Evolutionary conservation across 495 filamentous ascomycete genomes (phyloP), one percentile per base, ranked within the genome.

Genomic region (Jackrogersella minutella): DNA sequence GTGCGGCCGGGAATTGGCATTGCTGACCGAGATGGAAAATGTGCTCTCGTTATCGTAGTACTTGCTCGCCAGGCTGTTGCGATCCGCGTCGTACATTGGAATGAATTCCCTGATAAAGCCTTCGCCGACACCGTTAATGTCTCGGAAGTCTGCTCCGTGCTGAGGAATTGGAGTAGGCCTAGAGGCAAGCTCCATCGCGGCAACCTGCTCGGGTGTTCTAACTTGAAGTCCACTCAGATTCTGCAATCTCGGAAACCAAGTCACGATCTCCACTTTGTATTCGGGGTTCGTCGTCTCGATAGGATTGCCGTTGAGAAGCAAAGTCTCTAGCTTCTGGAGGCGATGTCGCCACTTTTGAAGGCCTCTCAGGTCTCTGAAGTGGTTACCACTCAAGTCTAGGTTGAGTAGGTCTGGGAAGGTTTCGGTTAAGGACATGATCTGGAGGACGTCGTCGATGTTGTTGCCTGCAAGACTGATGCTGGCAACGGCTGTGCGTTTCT

Each of bases 321-420:
- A 81, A 52, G 92, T 91, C 63, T 96, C 85, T 2, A 97, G 82
- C 44, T 86, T 76, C 16, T 84, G 85, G 58, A 99, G 93, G 47
- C 89, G 90, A 73, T 85, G 82, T 30, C 89, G 87, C 93, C 93
- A 97, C 41, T 76, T 81, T 21, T 71, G 68, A 74, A 93, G 93
- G 71, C 86, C 83, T 5, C 90, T 89, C 9, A 93, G 81, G 59
- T 85, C 81, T 57, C 82, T 80, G 68, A 97, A 82, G 28, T 88
- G 85, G 79, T 97, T 97, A 76, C 86, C 82, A 30, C 90, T 93
- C 2, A 97, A 84, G 62, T 96, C 93, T 9, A 97, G 84, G 53
- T 95, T 91, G 71, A 92, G 88, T 55, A 97, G 77, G 62, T 90
- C 86, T 1, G 94, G 91, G 46, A 99, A 88, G 0, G 90, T 89